These are phyloP conservation scores for Zoysia matrella DNA, from an alignment of 202 grass and related monocot genomes.

Conservation along the genomic window DNA sequence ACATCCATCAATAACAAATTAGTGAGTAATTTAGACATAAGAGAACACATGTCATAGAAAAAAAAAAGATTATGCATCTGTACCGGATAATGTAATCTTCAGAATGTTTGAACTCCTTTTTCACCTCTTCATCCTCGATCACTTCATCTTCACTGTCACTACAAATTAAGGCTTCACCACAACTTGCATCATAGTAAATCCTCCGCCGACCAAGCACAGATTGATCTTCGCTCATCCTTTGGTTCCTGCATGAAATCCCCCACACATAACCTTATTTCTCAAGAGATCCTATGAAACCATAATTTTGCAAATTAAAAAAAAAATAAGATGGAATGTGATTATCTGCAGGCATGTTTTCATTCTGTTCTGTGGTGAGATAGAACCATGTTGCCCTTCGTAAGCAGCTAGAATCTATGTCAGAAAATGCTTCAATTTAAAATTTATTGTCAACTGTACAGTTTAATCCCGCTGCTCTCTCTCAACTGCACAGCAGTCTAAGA, in stretches of 20 bases:
- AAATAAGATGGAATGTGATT: not conserved
- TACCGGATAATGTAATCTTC: conserved; percentile 93
- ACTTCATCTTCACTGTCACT: conserved; percentile 97
- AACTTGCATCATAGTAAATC: conserved; percentile 96
- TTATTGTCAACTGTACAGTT: not conserved
- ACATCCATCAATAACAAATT: conserved; percentile 20
- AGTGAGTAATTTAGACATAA: conserved; percentile 24
- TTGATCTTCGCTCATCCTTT: conserved; percentile 95
- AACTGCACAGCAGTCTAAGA: not conserved
- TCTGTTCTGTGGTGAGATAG: not conserved
- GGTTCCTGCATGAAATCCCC: conserved; percentile 63
- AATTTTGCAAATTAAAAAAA: not conserved
- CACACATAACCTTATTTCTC: not conserved
- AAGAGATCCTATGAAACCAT: not conserved
- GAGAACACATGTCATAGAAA: not conserved
- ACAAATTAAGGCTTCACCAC: conserved; percentile 94
- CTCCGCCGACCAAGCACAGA: conserved; percentile 97
- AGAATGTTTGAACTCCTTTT: conserved; percentile 77
- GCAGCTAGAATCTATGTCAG: conserved; percentile 23
- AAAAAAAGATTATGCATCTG: conserved; percentile 27
- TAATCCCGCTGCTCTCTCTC: not conserved
- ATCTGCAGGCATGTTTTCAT: not conserved
- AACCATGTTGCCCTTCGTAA: conserved; percentile 17
- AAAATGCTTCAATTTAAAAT: conserved; percentile 13
- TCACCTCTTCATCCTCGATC: conserved; percentile 89